A percentile compares a stretch with the other conserved stretches of the same genome.
Conservation (phyloP, 2,329 filamentous ascomycete species). For the Penicillium capsulatum region DNA sequence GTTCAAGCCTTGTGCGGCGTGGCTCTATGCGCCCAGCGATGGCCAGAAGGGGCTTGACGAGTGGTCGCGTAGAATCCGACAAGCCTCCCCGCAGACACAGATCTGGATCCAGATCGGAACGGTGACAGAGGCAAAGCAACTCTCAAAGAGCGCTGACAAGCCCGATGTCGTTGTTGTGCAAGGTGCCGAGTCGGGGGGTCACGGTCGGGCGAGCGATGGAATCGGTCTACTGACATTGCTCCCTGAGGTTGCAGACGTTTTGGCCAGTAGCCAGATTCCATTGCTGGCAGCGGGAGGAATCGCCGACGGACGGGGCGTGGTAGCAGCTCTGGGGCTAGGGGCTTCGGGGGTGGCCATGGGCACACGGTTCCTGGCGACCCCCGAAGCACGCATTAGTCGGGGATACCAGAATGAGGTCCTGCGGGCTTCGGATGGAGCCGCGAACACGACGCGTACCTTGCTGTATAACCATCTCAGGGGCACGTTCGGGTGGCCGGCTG, state of each 20-base stretch:
- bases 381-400: constrained; percentile 48
- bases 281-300: constrained; percentile 54
- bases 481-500: constrained; percentile 56
- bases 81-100: constrained; percentile 41
- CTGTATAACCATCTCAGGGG: constrained; percentile 55
- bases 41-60: constrained; percentile 34
- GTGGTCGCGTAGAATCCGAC: constrained; percentile 47
- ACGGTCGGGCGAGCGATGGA: constrained; percentile 48
- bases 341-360: constrained; percentile 58
- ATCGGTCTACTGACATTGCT: constrained; percentile 49
- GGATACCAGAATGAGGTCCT: constrained; percentile 54
- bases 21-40: constrained; percentile 40
- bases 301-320: constrained; percentile 49
- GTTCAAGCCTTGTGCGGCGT: constrained; percentile 40
- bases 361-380: constrained; percentile 57
- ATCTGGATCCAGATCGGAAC: constrained; percentile 57
- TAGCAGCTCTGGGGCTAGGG: constrained; percentile 50
- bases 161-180: constrained; percentile 55
- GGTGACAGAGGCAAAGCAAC: constrained; percentile 46
- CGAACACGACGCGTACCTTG: constrained; percentile 48
- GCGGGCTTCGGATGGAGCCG: constrained; percentile 50
- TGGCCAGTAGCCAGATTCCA: constrained; percentile 38
- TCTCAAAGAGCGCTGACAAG: constrained; percentile 30
- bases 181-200: constrained; percentile 54
- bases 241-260: constrained; percentile 49